Base-by-base conservation (phyloP, 2,329 filamentous ascomycete species). In the Periglandula ipomoeae region DNA sequence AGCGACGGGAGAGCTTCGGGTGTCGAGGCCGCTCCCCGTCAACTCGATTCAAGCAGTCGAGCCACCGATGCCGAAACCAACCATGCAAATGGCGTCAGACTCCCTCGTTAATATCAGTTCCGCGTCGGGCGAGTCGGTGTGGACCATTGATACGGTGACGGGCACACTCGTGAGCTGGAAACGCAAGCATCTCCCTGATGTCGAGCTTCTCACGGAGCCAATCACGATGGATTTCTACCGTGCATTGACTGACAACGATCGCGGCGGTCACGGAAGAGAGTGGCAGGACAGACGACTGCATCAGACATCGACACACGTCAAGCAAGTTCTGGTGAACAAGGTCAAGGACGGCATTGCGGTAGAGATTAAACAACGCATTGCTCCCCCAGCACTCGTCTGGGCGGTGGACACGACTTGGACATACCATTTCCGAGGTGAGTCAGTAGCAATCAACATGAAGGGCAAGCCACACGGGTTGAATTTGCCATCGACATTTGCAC, bases 191-290 rank as follows among this genome's bases (percentile, higher is more conserved):
- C 48, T 54, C 3, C 57, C 61, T 0, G 43, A 58, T 7, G 49
- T 53, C 22, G 72, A 73, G 53, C 57, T 76, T 24, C 65, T 78
- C 44, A 70, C 68, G 4, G 59, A 69, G 26, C 71, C 73, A 1
- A 56, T 73, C 2, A 54, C 63, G 2, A 67, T 82, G 37, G 71
- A 73, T 52, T 76, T 86, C 59, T 85, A 82, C 68, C 80, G 82
- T 35, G 76, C 83, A 0, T 70, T 76, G 34, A 85, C 82, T 0
- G 80, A 85, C 64, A 85, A 85, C 58, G 82, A 86, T 58, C 68
- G 70, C 4, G 74, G 74, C 0, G 67, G 69, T 6, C 76, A 78
- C 53, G 81, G 79, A 1, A 66, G 70, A 46, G 72, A 82, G 52
- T 86, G 82, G 82, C 63, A 69, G 10, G 68, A 70, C 17, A 58